Base-by-base conservation (phyloP, 2,329 filamentous ascomycete species). In the Aureobasidium sp. region DNA sequence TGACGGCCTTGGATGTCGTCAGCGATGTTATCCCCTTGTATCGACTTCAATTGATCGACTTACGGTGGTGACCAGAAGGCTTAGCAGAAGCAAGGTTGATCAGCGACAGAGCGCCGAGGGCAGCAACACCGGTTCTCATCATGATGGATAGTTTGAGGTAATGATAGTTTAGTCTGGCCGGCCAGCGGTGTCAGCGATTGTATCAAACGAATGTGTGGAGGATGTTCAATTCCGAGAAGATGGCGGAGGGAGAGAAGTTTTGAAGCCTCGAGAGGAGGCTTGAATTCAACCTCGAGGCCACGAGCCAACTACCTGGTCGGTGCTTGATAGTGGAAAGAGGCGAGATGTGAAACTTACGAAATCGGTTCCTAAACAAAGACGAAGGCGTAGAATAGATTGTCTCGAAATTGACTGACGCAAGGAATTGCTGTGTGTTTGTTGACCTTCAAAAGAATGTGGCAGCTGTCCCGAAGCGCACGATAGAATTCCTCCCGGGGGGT, bases 41-140 rank as follows among this genome's bases (percentile, higher is more conserved):
- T 32, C 32, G 52, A 52, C n/a, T 36, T 55, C 45, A 34, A 53
- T 44, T 64, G 63, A 49, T 64, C 34, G 49, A 59, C 68, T 55
- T 70, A 73, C 72, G 54, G 59, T 70, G 68, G 36, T 65, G 61
- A 49, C 54, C 59, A 49, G 50, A 61, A 37, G 73, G 77, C 68
- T 79, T 75, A 52, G 76, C 77, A 63, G 69, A 69, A 36, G 72
- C 72, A 52, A 78, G 67, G 54, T 71, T 70, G 37, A 60, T 32
- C 41, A 64, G 59, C 47, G 64, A 63, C 50, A 64, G 49, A 60
- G 62, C 64, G 50, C 52, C 53, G 48, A 62, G 39, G 44, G 55
- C 50, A 45, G 58, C 57, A 50, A 61, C 44, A 58, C 52, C 47
- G 16, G 61, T 63, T 54, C 55, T 63, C 61, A 63, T 63, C 36